These are phyloP conservation scores for Solanum arcanum DNA, from an alignment of 257 asterid genomes.

Conservation along the genomic window DNA sequence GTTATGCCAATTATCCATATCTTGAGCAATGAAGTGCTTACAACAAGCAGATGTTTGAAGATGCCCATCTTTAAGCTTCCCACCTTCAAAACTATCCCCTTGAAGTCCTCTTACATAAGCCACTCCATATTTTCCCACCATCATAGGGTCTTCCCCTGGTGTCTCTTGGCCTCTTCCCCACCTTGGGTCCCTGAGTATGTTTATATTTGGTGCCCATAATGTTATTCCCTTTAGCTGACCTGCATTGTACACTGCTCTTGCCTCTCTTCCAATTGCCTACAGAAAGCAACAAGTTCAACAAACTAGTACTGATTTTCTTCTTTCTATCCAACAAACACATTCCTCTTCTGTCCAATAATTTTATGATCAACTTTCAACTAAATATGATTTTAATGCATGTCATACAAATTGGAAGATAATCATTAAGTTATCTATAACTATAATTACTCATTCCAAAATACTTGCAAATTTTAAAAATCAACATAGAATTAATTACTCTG, in stretches of 20 bases:
- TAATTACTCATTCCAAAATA: too few species aligned
- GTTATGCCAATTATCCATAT: conserved; percentile 65
- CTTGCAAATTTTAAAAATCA: not conserved
- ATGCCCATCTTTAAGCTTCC: conserved; percentile 21
- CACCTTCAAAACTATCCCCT: conserved; percentile 62
- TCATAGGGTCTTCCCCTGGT: conserved; percentile 28
- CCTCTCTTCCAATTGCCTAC: conserved; percentile 30
- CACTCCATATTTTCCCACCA: conserved; percentile 14
- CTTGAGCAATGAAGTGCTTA: conserved; percentile 70
- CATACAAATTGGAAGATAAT: too few species aligned
- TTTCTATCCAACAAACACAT: not conserved
- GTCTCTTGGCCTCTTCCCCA: conserved; percentile 43
- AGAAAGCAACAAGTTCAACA: not conserved
- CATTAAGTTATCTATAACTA: not conserved
- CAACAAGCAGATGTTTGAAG: conserved; percentile 74
- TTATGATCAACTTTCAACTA: not conserved
- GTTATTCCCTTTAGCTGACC: conserved; percentile 32
- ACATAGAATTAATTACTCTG: not conserved
- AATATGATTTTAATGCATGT: not conserved
- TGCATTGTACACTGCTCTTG: conserved; percentile 24
- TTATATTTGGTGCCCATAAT: conserved; percentile 35
- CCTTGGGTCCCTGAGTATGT: conserved; percentile 32
- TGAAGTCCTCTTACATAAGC: conserved; percentile 66
- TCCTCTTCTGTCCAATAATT: not conserved
- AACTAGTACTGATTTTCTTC: not conserved